Conservation (phyloP, 208 protist species). For the Leishmania braziliensis region DNA sequence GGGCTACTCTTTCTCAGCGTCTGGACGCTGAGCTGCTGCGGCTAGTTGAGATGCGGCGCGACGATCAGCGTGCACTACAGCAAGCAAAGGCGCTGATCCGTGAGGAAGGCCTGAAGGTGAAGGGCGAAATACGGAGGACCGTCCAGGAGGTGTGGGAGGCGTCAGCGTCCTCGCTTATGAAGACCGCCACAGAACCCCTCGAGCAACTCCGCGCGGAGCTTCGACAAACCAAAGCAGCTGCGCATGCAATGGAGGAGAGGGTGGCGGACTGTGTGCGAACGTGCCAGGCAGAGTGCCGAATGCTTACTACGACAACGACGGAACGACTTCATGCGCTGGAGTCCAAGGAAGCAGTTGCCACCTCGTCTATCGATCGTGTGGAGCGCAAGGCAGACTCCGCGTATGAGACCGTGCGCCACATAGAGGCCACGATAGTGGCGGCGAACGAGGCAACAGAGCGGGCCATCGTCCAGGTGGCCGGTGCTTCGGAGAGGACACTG, state of each 20-base stretch:
- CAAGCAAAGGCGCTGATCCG: constrained; percentile 38
- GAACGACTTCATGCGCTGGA: constrained; percentile 79
- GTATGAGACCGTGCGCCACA: constrained; percentile 42
- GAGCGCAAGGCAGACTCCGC: constrained; percentile 72
- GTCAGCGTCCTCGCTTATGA: constrained; percentile 44
- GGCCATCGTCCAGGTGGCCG: constrained; percentile 35
- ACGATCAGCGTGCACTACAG: constrained; percentile 61
- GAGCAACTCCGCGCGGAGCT: constrained; percentile 43
- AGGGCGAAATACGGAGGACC: constrained; percentile 35
- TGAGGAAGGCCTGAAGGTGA: constrained; percentile 34
- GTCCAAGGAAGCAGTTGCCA: constrained; percentile 45
- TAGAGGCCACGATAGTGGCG: constrained; percentile 39
- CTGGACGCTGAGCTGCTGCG: constrained; percentile 76
- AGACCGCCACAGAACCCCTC: constrained; percentile 46
- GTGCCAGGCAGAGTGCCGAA: constrained; percentile 55
- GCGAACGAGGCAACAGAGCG: constrained; percentile 47
- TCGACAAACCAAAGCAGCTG: constrained; percentile 29
- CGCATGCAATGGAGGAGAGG: constrained; percentile 49
- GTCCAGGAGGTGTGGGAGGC: constrained; percentile 62
- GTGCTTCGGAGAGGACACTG: constrained; percentile 52
- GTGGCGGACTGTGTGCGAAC: constrained; percentile 53
- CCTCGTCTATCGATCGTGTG: constrained; percentile 62
- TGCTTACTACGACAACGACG: constrained; percentile 44
- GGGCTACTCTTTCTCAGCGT: constrained; percentile 48
- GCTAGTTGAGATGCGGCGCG: constrained; percentile 66